Percentiles rank a stretch among this genome's conserved stretches.
Conservation (phyloP, 306 rosid species). For the Acmispon strigosus region DNA sequence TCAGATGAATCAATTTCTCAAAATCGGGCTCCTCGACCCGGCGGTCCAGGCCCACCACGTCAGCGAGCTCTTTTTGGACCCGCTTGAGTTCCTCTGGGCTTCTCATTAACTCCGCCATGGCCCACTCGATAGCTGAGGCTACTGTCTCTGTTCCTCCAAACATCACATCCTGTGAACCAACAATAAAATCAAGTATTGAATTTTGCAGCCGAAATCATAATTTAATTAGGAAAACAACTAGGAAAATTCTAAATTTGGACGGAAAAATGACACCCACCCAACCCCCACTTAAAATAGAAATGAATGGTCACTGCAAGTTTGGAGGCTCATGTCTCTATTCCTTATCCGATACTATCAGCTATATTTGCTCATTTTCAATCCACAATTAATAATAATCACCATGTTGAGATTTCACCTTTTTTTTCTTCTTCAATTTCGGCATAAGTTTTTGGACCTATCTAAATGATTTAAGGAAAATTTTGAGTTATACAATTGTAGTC, state of each 20-base stretch:
- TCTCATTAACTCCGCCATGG: slow-evolving; percentile 67
- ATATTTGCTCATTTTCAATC: background rate
- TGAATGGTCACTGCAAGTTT: background rate
- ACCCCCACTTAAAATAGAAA: background rate
- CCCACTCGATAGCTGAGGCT: slow-evolving; percentile 92
- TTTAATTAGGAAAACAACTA: background rate
- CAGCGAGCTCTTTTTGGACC: slow-evolving; percentile 56
- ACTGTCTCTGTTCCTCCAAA: slow-evolving; percentile 96
- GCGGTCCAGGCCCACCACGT: slow-evolving; percentile 63
- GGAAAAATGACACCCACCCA: slow-evolving; percentile 8
- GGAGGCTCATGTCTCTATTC: background rate
- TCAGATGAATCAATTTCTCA: slow-evolving; percentile 54
- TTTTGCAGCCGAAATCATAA: background rate
- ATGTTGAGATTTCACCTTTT: background rate
- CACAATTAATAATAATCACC: background rate
- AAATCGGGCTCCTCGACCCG: slow-evolving; percentile 59
- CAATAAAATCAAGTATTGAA: background rate
- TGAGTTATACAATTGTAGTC: no score
- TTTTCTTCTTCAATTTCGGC: background rate
- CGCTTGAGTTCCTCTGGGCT: slow-evolving; percentile 52
- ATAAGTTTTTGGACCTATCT: background rate
- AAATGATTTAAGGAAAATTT: no score
- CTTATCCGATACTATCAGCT: background rate
- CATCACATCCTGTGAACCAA: slow-evolving; percentile 65
- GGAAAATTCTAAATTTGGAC: background rate